A percentile compares a stretch with the other conserved stretches of the same genome.
phyloP scores from a whole-genome alignment of 2,329 filamentous ascomycete genomes.

The Cytospora schulzeri region DNA sequence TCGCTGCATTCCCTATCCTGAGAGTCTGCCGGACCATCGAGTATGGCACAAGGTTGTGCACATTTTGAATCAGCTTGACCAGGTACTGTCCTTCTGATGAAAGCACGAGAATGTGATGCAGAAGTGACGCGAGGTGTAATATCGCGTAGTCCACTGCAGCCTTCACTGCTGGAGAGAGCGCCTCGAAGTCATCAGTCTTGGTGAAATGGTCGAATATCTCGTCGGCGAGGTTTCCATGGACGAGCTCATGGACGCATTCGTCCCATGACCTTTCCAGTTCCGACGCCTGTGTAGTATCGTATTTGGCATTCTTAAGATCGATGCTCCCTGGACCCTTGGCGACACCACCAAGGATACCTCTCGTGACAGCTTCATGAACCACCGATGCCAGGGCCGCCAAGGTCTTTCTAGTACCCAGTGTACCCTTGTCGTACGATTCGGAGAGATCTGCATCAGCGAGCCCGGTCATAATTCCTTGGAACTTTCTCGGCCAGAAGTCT shows the following conservation, averaged over 20 bases:
- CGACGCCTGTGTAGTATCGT: conserved; percentile 60
- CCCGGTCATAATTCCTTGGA: conserved; percentile 61
- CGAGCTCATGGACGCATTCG: conserved; percentile 64
- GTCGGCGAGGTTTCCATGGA: conserved; percentile 70
- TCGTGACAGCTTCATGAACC: conserved; percentile 68
- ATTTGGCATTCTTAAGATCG: conserved; percentile 41
- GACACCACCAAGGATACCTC: conserved; percentile 67
- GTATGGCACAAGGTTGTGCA: conserved; percentile 73
- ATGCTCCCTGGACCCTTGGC: conserved; percentile 33
- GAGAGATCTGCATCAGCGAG: conserved; percentile 71
- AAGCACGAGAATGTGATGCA: conserved; percentile 72
- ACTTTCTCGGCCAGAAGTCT: conserved; percentile 66
- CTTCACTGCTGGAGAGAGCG: conserved; percentile 62
- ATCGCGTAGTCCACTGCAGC: conserved; percentile 68
- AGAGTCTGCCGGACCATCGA: conserved; percentile 72
- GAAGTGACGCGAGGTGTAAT: conserved; percentile 71
- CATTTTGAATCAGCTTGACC: conserved; percentile 68
- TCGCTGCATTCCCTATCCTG: conserved; percentile 75
- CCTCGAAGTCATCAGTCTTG: conserved; percentile 63
- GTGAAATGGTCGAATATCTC: conserved; percentile 63
- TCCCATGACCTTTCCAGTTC: conserved; percentile 68
- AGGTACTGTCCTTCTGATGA: conserved; percentile 77
- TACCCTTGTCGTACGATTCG: conserved; percentile 80
- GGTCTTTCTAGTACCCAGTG: conserved; percentile 73
- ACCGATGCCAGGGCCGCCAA: conserved; percentile 71